Evolutionary conservation across 306 rosid genomes (phyloP).

Genomic region (Dicorynia guianensis): DNA sequence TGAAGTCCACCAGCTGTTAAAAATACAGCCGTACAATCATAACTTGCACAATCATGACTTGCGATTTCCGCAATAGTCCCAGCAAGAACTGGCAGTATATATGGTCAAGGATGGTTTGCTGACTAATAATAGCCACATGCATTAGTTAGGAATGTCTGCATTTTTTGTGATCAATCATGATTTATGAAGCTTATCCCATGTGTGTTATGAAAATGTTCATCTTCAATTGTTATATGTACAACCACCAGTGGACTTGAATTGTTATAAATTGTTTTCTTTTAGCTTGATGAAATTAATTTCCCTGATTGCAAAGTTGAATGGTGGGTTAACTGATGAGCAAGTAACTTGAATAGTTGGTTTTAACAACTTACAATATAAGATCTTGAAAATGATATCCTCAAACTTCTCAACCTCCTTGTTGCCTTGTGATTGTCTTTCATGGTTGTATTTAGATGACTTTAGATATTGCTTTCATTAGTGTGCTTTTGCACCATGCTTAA

Average conservation of each 20-base stretch:
- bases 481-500: slow-evolving; percentile 16
- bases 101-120: slow-evolving; percentile 19
- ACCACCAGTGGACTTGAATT: neutral
- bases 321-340: neutral
- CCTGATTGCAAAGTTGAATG: slow-evolving; percentile 7
- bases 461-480: neutral
- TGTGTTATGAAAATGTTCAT: neutral
- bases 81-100: neutral
- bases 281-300: neutral
- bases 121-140: slow-evolving; percentile 2
- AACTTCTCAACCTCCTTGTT: slow-evolving; percentile 8
- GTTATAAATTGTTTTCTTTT: neutral
- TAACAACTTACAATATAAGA: neutral
- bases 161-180: neutral
- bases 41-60: no score
- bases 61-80: neutral
- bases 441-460: slow-evolving; percentile 5
- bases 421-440: slow-evolving; percentile 1
- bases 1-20: no score
- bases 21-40: no score
- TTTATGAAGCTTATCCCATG: slow-evolving; percentile 1
- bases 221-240: neutral
- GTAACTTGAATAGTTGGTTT: neutral
- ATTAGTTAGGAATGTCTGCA: slow-evolving; percentile 22
- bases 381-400: neutral